Conservation (phyloP, 495 filamentous ascomycete species). For the Friedmanniomyces endolithicus region DNA sequence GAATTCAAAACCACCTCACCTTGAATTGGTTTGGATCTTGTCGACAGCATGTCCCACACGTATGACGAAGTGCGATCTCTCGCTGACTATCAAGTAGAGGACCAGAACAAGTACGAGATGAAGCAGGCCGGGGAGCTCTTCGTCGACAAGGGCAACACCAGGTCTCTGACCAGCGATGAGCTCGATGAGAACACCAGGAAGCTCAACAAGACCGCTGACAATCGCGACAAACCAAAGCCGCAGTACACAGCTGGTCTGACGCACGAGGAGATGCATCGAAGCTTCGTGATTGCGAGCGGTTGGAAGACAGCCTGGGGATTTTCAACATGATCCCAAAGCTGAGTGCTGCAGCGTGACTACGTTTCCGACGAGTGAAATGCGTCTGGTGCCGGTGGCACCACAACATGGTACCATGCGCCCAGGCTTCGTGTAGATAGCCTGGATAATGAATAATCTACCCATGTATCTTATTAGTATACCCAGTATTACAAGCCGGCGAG, state of each 20-base stretch:
- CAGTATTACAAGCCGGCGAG: slow-evolving; percentile 35
- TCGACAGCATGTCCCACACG: neutral
- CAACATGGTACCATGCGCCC: no score
- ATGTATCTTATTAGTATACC: slow-evolving; percentile 12
- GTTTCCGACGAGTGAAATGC: no score
- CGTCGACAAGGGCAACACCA: neutral
- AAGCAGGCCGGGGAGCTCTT: neutral
- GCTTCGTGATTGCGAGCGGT: no score
- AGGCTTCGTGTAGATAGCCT: no score
- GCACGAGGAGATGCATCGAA: no score
- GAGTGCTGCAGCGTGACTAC: no score
- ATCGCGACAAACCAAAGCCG: no score
- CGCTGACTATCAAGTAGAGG: no score
- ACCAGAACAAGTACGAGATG: neutral
- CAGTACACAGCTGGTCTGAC: no score
- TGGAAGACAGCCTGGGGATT: neutral
- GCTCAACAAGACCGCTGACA: neutral
- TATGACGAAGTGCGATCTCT: no score
- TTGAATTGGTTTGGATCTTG: neutral
- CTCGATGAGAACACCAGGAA: neutral
- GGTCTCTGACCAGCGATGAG: neutral
- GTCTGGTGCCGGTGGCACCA: no score
- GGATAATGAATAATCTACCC: no score
- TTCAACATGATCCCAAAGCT: neutral
- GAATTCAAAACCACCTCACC: neutral